Base-by-base conservation (phyloP, 2,329 filamentous ascomycete species). In the Escovopsis sp. region DNA sequence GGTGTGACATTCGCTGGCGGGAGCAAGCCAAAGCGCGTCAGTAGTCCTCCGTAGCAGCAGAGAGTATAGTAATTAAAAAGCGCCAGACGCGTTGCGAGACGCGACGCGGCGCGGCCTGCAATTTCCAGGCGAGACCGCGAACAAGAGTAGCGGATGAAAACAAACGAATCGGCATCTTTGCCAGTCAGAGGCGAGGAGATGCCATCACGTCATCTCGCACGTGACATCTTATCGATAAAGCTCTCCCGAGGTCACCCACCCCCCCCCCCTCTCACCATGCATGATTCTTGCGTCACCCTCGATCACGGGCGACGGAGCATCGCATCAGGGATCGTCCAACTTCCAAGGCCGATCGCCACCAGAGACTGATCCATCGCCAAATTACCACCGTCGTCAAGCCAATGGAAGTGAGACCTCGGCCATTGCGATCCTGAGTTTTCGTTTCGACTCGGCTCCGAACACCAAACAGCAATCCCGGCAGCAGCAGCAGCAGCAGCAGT, bases 141-240 rank as follows among this genome's bases (percentile, higher is more conserved):
- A 10, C 28, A 10, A 10, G 28, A 6, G 28, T 2, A 6, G 28
- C 28, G 28, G 10, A 30, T 10, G 28, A 6, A 37, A 38, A 18
- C 33, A 37, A 32, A 30, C 18, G 33, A 36, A 15, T 15, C 15
- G 15, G 15, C 15, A 15, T 15, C 15, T 15, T 15, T 15, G 15
- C 15, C 15, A 2, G 15, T 15, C 15, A 15, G 15, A 15, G 15
- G 15, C 15, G 15, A 2, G 19, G 18, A 15, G 28, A 30, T 30
- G 28, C 28, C 10, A 30, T 30, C 28, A 30, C 28, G 35, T n/a
- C 12, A 35, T n/a, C 44, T 42, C 32, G 51, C 55, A 58, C 56
- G 55, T 58, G 49, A 35, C 8, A 4, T 23, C 43, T 49, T 53
- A 52, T 54, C 53, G 53, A 55, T 55, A 54, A 55, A 55, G 52